Evolutionary conservation across 352 stramenopile species (phyloP).

Genomic region (Phytophthora agathidicida): DNA sequence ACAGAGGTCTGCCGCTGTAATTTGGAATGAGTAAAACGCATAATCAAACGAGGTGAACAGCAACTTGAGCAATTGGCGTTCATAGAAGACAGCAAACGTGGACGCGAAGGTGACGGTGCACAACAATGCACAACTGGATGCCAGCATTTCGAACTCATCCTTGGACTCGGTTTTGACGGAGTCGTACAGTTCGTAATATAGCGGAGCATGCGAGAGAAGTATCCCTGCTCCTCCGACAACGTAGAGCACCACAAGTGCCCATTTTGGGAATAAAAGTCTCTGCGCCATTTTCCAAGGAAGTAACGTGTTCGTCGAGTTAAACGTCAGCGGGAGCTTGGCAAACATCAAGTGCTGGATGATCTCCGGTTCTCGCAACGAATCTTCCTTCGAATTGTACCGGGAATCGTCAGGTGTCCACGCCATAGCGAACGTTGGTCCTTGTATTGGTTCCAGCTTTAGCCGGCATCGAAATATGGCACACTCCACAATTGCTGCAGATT

Average conservation of each 20-base stretch:
- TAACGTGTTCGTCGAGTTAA: conserved; percentile 6
- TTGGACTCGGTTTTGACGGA: background rate
- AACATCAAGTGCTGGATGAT: conserved; percentile 32
- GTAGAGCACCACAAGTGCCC: background rate
- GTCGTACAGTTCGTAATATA: background rate
- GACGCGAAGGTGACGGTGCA: conserved; percentile 19
- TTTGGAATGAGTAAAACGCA: conserved; percentile 41
- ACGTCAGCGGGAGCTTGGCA: conserved; percentile 10
- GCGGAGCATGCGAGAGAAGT: conserved; percentile 9
- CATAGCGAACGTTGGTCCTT: background rate
- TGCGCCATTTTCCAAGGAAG: background rate
- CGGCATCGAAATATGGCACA: conserved; percentile 35
- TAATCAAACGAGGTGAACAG: conserved; percentile 50
- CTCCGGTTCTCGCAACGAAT: conserved; percentile 6
- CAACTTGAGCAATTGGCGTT: conserved; percentile 40
- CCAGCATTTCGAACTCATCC: background rate
- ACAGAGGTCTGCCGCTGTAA: conserved; percentile 28
- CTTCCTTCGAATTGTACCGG: conserved; percentile 6
- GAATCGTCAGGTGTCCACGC: background rate
- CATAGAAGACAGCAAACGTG: conserved; percentile 23
- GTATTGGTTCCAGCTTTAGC: conserved; percentile 18
- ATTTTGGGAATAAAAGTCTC: background rate
- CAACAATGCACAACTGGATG: background rate
- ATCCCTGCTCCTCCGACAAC: conserved; percentile 1
- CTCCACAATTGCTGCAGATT: conserved; percentile 12